Percentiles rank a stretch among this genome's conserved stretches.
These are phyloP conservation scores for Aspergillus diversus DNA, from an alignment of 495 filamentous ascomycete species.

Conservation along the genomic window DNA sequence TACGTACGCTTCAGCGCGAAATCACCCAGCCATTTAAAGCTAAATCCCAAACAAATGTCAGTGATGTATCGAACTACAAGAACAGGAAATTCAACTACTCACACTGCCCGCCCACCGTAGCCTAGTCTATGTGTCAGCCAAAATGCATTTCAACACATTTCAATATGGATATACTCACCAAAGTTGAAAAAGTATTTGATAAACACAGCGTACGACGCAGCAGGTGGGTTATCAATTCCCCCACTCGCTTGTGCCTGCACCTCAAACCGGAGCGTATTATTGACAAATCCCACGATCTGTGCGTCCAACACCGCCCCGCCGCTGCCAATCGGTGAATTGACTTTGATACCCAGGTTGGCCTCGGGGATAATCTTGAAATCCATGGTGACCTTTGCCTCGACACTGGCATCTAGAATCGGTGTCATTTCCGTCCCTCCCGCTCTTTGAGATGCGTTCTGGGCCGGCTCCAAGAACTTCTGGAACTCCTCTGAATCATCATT, in stretches of 20 bases:
- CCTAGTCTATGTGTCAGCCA: slow-evolving; percentile 4
- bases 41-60: background rate
- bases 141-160: background rate
- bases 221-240: slow-evolving; percentile 10
- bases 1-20: slow-evolving; percentile 4
- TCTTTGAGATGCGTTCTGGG: background rate
- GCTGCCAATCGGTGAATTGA: background rate
- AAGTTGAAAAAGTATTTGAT: slow-evolving; percentile 14
- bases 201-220: slow-evolving; percentile 1
- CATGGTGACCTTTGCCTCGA: slow-evolving; percentile 7
- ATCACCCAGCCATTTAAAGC: slow-evolving; percentile 12
- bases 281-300: slow-evolving; percentile 9
- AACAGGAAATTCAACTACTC: background rate
- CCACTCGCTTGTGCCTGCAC: slow-evolving; percentile 4
- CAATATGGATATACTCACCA: background rate
- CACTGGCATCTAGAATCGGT: slow-evolving; percentile 3
- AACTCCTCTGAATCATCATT: slow-evolving; percentile 17
- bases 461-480: background rate
- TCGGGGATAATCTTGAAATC: slow-evolving; percentile 15
- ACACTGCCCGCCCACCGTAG: slow-evolving; percentile 8
- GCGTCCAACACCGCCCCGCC: background rate
- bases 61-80: background rate
- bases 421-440: background rate
- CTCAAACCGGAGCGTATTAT: slow-evolving; percentile 14
- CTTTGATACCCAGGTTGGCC: slow-evolving; percentile 16